Evolutionary conservation across 192 early-diverging fungal genomes (phyloP).

Genomic region (Mortierella antarctica): DNA sequence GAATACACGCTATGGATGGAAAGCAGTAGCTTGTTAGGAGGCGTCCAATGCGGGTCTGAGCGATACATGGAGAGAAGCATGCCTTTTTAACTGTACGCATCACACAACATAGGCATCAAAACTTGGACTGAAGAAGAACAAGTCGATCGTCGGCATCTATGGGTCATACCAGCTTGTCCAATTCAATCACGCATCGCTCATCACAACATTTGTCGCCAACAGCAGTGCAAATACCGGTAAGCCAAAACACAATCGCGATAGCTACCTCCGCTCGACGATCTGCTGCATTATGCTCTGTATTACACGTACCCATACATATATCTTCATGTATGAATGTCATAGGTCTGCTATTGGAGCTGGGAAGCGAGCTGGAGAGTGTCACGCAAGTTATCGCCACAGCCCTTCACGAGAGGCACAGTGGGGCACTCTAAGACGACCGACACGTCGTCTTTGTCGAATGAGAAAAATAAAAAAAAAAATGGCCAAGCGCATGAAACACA

Average conservation of each 20-base stretch:
- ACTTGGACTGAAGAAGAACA: constrained; percentile 70
- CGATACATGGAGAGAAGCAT: too few species aligned
- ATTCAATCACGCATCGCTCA: constrained; percentile 68
- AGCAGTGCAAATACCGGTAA: constrained; percentile 69
- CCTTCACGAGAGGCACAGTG: constrained; percentile 57
- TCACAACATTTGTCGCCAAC: constrained; percentile 68
- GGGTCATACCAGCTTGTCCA: constrained; percentile 68
- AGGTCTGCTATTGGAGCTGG: constrained; percentile 63
- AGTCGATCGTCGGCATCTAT: constrained; percentile 68
- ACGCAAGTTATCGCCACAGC: constrained; percentile 59
- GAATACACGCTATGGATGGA: too few species aligned
- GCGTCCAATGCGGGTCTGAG: too few species aligned
- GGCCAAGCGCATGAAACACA: not conserved
- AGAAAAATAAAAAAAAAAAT: constrained; percentile 1
- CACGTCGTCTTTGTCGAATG: not conserved
- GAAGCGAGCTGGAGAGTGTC: constrained; percentile 58
- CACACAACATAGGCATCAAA: constrained; percentile 62
- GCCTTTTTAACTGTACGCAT: not conserved
- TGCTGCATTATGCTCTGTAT: not conserved
- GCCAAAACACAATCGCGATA: not conserved
- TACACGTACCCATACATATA: not conserved
- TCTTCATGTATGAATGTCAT: not conserved
- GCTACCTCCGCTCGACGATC: not conserved
- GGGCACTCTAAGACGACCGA: constrained; percentile 11
- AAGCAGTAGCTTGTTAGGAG: too few species aligned